A percentile compares a stretch with the other conserved stretches of the same genome.
Evolutionary conservation across 257 asterid species (phyloP).

Genomic region (Nicotiana tomentosiformis): DNA sequence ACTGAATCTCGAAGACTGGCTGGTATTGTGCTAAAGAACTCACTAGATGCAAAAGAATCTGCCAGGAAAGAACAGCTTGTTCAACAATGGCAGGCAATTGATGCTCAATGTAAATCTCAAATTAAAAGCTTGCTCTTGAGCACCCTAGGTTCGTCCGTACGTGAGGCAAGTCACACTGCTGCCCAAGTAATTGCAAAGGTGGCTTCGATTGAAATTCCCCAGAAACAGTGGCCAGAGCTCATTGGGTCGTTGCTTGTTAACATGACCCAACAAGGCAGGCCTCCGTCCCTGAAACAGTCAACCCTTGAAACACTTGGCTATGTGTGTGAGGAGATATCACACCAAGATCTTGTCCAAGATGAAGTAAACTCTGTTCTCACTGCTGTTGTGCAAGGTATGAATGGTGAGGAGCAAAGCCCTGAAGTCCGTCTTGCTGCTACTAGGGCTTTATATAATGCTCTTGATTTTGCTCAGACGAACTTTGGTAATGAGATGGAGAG

Average conservation of each 20-base stretch:
- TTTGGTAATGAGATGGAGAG: constrained; percentile 82
- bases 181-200: constrained; percentile 83
- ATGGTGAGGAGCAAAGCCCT: constrained; percentile 48
- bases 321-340: constrained; percentile 84
- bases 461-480: constrained; percentile 88
- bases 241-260: constrained; percentile 54
- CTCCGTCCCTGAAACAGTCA: constrained; percentile 63
- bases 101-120: constrained; percentile 51
- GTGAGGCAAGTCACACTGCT: constrained; percentile 75
- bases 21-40: constrained; percentile 75
- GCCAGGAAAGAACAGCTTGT: constrained; percentile 48
- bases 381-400: constrained; percentile 88
- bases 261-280: constrained; percentile 61
- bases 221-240: constrained; percentile 86
- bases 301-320: constrained; percentile 83
- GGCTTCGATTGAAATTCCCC: constrained; percentile 75
- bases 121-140: constrained; percentile 50
- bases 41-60: constrained; percentile 77
- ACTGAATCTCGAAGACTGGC: constrained; percentile 74
- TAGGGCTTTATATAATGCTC: constrained; percentile 76
- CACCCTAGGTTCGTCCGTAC: constrained; percentile 63
- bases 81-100: constrained; percentile 66
- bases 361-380: constrained; percentile 80
- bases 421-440: constrained; percentile 82
- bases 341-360: constrained; percentile 64